These are phyloP conservation scores for Colletotrichum lentis DNA, from an alignment of 2,329 filamentous ascomycete species.

Conservation along the genomic window DNA sequence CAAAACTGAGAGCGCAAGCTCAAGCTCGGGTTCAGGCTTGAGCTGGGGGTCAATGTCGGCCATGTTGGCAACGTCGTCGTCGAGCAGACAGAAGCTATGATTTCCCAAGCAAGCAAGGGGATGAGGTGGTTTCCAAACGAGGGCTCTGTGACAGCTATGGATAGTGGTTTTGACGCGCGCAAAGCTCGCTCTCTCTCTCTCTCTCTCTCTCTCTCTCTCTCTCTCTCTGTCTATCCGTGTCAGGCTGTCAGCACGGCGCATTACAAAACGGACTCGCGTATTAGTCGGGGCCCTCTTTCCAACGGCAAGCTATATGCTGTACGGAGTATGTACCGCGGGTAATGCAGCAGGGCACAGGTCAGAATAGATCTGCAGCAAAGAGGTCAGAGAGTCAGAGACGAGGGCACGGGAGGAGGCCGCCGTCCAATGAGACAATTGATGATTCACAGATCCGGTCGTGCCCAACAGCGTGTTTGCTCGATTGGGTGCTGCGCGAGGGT, in stretches of 20 bases:
- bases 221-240: neutral
- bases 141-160: neutral
- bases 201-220: too few relatives aligned
- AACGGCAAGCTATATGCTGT: constrained; percentile 9
- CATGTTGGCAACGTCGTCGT: constrained; percentile 26
- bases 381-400: constrained; percentile 31
- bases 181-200: too few relatives aligned
- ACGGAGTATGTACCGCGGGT: constrained; percentile 18
- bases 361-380: constrained; percentile 32
- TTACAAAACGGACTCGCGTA: constrained; percentile 24
- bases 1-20: constrained; percentile 52
- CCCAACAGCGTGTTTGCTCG: constrained; percentile 24
- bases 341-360: constrained; percentile 26
- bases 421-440: constrained; percentile 36
- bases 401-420: neutral
- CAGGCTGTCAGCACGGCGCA: neutral
- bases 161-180: constrained; percentile 14
- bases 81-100: constrained; percentile 2
- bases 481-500: constrained; percentile 20
- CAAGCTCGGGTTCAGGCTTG: constrained; percentile 20
- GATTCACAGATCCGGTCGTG: constrained; percentile 39
- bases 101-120: neutral
- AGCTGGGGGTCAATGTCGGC: constrained; percentile 3
- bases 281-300: constrained; percentile 36
- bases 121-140: neutral